phyloP scores from a whole-genome alignment of 169 alveolate genomes.

The Cryptosporidium parvum region DNA sequence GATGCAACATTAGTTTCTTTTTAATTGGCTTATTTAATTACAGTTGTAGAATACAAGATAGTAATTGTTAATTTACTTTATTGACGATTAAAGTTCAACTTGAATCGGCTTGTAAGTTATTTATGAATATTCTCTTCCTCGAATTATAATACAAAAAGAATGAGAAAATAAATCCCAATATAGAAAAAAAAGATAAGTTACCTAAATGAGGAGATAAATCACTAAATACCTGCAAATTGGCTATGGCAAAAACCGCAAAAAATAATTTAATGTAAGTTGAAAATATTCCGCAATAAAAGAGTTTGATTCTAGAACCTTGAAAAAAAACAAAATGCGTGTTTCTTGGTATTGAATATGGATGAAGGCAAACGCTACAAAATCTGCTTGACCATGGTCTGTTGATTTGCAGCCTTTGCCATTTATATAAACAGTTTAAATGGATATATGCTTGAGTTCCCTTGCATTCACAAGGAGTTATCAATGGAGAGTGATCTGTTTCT shows the following conservation, averaged over 20 bases:
- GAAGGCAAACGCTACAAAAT: slow-evolving; percentile 32
- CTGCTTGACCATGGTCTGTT: slow-evolving; percentile 58
- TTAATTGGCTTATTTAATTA: neutral
- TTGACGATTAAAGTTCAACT: neutral
- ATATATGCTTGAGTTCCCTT: slow-evolving; percentile 86
- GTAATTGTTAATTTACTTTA: neutral
- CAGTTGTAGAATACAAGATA: neutral
- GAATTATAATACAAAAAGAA: neutral
- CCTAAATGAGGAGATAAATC: neutral
- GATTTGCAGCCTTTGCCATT: slow-evolving; percentile 80
- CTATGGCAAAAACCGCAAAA: slow-evolving; percentile 1
- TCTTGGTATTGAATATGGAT: slow-evolving; percentile 13
- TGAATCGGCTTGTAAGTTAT: neutral
- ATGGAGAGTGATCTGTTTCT: slow-evolving; percentile 81
- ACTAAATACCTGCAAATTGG: neutral
- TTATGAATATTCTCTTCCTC: neutral
- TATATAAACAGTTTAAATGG: slow-evolving; percentile 87
- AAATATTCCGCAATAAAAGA: neutral
- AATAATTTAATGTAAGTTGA: neutral
- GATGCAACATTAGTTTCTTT: slow-evolving; percentile 27
- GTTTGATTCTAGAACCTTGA: neutral
- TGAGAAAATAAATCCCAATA: neutral
- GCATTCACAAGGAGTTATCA: slow-evolving; percentile 87
- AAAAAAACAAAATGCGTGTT: neutral
- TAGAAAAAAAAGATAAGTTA: neutral